Conservation (phyloP, 192 early-diverging fungal species). For the Mortierella claussenii region DNA sequence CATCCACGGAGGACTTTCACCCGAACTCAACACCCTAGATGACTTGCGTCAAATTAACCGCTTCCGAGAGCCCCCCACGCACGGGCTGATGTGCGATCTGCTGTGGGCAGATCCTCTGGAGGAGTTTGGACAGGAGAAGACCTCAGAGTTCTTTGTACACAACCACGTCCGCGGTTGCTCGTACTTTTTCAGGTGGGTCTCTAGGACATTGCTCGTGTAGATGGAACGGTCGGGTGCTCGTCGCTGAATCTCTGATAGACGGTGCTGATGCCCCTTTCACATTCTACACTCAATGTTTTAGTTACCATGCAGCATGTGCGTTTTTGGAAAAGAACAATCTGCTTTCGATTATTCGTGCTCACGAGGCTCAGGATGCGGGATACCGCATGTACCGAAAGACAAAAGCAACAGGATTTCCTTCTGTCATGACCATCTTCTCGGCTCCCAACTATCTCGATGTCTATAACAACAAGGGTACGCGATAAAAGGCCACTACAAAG, state of each 20-base stretch:
- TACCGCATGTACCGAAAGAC: constrained; percentile 98
- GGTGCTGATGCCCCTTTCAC: too few relatives aligned
- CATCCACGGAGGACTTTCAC: constrained; percentile 95
- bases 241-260: too few relatives aligned
- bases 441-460: constrained; percentile 98
- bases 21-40: constrained; percentile 92
- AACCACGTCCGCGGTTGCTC: constrained; percentile 96
- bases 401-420: constrained; percentile 92
- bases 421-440: constrained; percentile 98
- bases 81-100: constrained; percentile 95
- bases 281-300: constrained; percentile 16
- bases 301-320: constrained; percentile 90
- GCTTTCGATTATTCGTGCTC: constrained; percentile 95
- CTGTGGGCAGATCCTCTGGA: constrained; percentile 96
- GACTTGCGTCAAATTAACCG: constrained; percentile 91
- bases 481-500: neutral
- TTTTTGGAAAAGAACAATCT: constrained; percentile 96
- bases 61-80: constrained; percentile 92
- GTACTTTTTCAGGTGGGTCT: constrained; percentile 85
- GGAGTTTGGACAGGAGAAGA: constrained; percentile 96
- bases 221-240: too few relatives aligned
- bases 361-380: constrained; percentile 97
- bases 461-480: constrained; percentile 94
- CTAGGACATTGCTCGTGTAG: too few relatives aligned
- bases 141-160: constrained; percentile 88